A percentile compares a stretch with the other conserved stretches of the same genome.
phyloP scores from a whole-genome alignment of 495 filamentous ascomycete genomes.

The Aspergillus cristatus region DNA sequence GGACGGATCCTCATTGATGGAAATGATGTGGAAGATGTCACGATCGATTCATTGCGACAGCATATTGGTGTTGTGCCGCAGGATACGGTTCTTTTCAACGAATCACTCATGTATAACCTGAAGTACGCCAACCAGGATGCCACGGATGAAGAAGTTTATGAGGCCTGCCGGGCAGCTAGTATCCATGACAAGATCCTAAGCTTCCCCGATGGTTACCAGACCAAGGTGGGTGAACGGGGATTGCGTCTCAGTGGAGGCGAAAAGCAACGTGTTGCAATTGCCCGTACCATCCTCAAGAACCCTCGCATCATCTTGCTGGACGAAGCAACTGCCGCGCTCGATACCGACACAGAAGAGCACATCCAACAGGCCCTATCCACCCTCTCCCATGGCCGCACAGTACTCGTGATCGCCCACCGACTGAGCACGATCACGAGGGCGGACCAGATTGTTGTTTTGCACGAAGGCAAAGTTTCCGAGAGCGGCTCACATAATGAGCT shows the following conservation, averaged over 20 bases:
- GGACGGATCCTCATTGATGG: conserved; percentile 80
- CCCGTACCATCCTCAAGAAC: conserved; percentile 90
- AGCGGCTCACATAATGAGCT: conserved; percentile 81
- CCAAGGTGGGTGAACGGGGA: conserved; percentile 91
- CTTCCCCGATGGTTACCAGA: conserved; percentile 87
- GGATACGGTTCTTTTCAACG: conserved; percentile 94
- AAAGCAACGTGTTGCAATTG: conserved; percentile 95
- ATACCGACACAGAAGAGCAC: conserved; percentile 92
- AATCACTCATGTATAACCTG: conserved; percentile 93
- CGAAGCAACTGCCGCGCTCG: conserved; percentile 91
- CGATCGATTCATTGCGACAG: conserved; percentile 83
- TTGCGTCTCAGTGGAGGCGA: conserved; percentile 89
- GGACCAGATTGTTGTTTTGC: conserved; percentile 89
- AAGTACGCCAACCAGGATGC: conserved; percentile 84
- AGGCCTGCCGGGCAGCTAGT: conserved; percentile 83
- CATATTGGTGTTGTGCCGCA: conserved; percentile 95
- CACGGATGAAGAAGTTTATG: conserved; percentile 77
- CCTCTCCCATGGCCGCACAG: conserved; percentile 74
- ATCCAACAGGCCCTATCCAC: conserved; percentile 80
- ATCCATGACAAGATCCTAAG: conserved; percentile 93
- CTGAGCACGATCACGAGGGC: conserved; percentile 91
- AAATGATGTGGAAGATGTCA: conserved; percentile 72
- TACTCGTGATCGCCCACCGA: conserved; percentile 78
- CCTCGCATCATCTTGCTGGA: conserved; percentile 93
- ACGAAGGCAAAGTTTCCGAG: conserved; percentile 75